These are phyloP conservation scores for Euphorbia peplus DNA, from an alignment of 345 rosid species.

Conservation along the genomic window DNA sequence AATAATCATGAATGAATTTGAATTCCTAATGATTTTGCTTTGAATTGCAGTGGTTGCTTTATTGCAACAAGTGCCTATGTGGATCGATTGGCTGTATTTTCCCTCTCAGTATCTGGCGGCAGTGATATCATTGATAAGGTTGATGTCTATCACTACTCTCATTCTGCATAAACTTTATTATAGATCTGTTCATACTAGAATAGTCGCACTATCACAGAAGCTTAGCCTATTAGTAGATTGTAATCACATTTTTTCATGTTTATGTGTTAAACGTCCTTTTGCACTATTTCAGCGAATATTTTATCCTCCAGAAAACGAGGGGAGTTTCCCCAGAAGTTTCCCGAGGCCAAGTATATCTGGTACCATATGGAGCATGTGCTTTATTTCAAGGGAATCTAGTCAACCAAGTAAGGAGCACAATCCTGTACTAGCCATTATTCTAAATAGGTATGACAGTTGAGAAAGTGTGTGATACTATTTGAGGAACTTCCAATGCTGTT, in stretches of 20 bases:
- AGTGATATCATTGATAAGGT: slow-evolving; percentile 73
- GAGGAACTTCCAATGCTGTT: slow-evolving; percentile 13
- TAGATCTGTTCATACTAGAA: background rate
- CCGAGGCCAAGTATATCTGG: slow-evolving; percentile 50
- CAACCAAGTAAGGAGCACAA: slow-evolving; percentile 58
- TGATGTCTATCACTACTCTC: slow-evolving; percentile 16
- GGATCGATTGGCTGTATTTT: slow-evolving; percentile 74
- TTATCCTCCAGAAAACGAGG: slow-evolving; percentile 74
- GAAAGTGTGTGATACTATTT: slow-evolving; percentile 23
- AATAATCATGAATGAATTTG: background rate
- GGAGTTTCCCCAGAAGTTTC: slow-evolving; percentile 34
- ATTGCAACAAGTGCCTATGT: slow-evolving; percentile 84
- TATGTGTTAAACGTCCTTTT: slow-evolving; percentile 18
- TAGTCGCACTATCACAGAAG: background rate
- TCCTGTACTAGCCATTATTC: slow-evolving; percentile 81
- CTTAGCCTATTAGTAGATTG: background rate
- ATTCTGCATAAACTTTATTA: background rate
- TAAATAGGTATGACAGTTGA: slow-evolving; percentile 67
- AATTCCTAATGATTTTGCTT: slow-evolving; percentile 9
- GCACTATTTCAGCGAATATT: slow-evolving; percentile 53
- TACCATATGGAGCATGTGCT: slow-evolving; percentile 99
- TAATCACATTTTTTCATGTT: slow-evolving; percentile 5
- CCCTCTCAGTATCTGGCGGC: slow-evolving; percentile 61
- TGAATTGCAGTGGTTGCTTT: slow-evolving; percentile 62
- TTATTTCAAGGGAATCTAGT: slow-evolving; percentile 55